phyloP scores from a whole-genome alignment of 352 stramenopile species.

The Poterioochromonas sp. region DNA sequence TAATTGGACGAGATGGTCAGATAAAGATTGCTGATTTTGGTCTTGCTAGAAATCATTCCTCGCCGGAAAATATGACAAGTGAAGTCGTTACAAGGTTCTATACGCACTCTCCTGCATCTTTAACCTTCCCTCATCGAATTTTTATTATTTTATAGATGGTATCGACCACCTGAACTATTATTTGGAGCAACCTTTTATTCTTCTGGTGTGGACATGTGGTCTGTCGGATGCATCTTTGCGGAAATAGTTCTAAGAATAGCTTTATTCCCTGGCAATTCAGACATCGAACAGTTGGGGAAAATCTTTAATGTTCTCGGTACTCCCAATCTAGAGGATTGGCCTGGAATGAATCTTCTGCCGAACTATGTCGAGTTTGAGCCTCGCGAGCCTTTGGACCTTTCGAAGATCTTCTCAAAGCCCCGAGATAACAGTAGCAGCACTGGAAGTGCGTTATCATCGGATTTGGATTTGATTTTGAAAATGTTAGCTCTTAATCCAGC shows the following conservation, averaged over 20 bases:
- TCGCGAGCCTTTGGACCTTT: not conserved
- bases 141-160: conserved; percentile 55
- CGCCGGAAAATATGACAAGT: not conserved
- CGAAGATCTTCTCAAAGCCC: not conserved
- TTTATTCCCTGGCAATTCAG: conserved; percentile 21
- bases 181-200: conserved; percentile 73
- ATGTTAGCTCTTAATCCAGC: not conserved
- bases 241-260: conserved; percentile 62
- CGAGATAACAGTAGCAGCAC: too few species aligned
- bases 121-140: not conserved
- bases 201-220: conserved; percentile 77
- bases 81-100: not conserved
- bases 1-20: conserved; percentile 62
- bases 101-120: not conserved
- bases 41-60: not conserved
- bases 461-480: not conserved
- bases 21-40: conserved; percentile 62
- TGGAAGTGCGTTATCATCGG: not conserved
- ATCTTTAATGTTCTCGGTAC: conserved; percentile 26
- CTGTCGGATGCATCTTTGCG: conserved; percentile 79
- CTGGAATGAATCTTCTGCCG: not conserved
- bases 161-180: conserved; percentile 76
- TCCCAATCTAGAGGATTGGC: not conserved
- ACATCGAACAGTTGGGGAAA: conserved; percentile 21
- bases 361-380: conserved; percentile 12